Evolutionary conservation across 2,329 filamentous ascomycete genomes (phyloP).

Genomic region (Calonectria henricotiae): DNA sequence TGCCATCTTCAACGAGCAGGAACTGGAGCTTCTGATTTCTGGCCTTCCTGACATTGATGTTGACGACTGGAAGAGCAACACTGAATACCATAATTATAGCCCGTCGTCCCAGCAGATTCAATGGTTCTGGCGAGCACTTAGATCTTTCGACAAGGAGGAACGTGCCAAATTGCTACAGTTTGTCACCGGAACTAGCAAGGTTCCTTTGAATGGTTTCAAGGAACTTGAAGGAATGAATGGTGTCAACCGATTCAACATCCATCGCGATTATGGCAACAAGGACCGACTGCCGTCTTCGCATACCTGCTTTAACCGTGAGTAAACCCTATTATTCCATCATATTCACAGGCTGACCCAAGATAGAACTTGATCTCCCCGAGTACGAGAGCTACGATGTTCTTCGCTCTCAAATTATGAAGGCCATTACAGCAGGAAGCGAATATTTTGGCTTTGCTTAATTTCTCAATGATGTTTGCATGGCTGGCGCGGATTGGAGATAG

Average conservation of each 20-base stretch:
- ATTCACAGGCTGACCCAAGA: constrained; percentile 50
- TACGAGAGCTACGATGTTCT: constrained; percentile 97
- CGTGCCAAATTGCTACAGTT: constrained; percentile 97
- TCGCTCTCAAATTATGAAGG: constrained; percentile 90
- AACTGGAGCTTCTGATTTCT: constrained; percentile 95
- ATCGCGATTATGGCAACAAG: constrained; percentile 97
- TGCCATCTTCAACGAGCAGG: constrained; percentile 98
- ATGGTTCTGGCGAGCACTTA: constrained; percentile 99
- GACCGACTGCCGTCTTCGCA: constrained; percentile 96
- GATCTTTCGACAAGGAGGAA: constrained; percentile 99
- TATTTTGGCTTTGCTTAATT: constrained; percentile 95
- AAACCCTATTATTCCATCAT: constrained; percentile 55
- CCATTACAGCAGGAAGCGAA: constrained; percentile 97
- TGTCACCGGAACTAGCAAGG: constrained; percentile 98
- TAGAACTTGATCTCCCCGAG: constrained; percentile 97
- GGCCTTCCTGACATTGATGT: constrained; percentile 97
- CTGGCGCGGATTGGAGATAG: constrained; percentile 44
- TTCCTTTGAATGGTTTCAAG: constrained; percentile 98
- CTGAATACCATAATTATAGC: constrained; percentile 98
- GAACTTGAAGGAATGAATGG: constrained; percentile 99
- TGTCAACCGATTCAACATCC: constrained; percentile 97
- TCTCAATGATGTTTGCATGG: constrained; percentile 44
- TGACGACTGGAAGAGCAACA: constrained; percentile 99
- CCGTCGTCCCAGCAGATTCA: constrained; percentile 96
- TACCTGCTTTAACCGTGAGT: constrained; percentile 99